Base-by-base conservation (phyloP, 1,139 yeast genomes). In the Debaryomycetaceae sp. region DNA sequence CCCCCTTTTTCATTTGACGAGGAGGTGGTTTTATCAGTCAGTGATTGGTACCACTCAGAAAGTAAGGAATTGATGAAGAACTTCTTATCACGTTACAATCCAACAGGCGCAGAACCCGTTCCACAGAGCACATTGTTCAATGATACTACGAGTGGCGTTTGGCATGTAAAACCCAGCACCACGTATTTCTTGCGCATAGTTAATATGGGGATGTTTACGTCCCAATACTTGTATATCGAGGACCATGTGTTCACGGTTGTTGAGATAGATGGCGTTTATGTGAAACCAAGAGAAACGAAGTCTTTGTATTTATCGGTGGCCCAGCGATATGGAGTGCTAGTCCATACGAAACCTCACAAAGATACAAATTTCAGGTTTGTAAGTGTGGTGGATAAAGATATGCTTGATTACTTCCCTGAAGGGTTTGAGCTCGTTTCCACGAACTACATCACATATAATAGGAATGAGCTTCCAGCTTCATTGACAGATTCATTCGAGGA, bases 61-160 rank as follows among this genome's bases (percentile, higher is more conserved):
- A 71, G 83, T 34, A 73, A 73, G 35, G 73, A 58, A 16, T 70
- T 89, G 50, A 65, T 74, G 46, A 63, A 73, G 11, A 51, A 56
- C 15, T 89, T 89, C 66, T 58, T 87, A 67, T 77, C 70, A 49
- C 63, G 84, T 47, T 83, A 75, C 67, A 91, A 91, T 64, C 98
- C 98, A 35, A 87, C 96, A 5, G 98, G 98, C 48, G 96, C 97
- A 29, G 98, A 91, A 64, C 98, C 98, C 33, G 79, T 91, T 51
- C 98, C 98, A 3, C 81, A 84, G 53, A 81, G 81, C 57, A 59
- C 85, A 50, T 68, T 88, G 53, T 75, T 88, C 63, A 89, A 91
- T 67, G 88, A 89, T 56, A 80, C 94, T 6, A 78, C 73, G 58
- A 83, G 85, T 61, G 69, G 70, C 43, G 78, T 88, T 14, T 79